These are phyloP conservation scores for Lipomyces sp. DNA, from an alignment of 805 yeast genomes.

Conservation along the genomic window DNA sequence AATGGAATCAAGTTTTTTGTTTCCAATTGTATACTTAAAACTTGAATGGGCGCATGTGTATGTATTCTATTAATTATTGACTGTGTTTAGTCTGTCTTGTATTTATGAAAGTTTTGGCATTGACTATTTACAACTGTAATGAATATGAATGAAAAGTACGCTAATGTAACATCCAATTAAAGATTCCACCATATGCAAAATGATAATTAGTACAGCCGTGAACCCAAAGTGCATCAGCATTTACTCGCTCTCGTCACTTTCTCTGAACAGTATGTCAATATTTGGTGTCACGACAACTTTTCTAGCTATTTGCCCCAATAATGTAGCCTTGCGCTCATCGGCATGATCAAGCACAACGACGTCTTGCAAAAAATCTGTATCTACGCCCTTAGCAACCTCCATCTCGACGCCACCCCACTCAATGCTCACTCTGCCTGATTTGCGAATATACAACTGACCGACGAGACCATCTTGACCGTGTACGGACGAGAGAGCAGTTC, in stretches of 20 bases:
- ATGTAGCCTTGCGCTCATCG: constrained; percentile 48
- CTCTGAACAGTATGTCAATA: constrained; percentile 35
- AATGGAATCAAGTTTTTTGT: background rate
- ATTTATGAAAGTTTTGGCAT: background rate
- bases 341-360: constrained; percentile 60
- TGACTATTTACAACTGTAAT: background rate
- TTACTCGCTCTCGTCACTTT: constrained; percentile 7
- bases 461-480: constrained; percentile 58
- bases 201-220: background rate
- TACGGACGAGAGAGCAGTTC: background rate
- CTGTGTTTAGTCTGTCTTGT: background rate
- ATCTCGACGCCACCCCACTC: constrained; percentile 70
- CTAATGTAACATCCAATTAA: background rate
- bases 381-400: constrained; percentile 75
- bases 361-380: constrained; percentile 73
- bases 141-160: background rate
- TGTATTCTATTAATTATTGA: background rate
- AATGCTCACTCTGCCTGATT: constrained; percentile 80
- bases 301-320: constrained; percentile 60
- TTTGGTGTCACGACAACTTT: constrained; percentile 66
- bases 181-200: background rate
- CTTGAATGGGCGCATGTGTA: background rate
- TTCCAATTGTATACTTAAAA: background rate
- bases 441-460: constrained; percentile 76
- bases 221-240: background rate